A percentile compares a stretch with the other conserved stretches of the same genome.
Conservation (phyloP, 306 rosid species). For the Dicorynia guianensis region DNA sequence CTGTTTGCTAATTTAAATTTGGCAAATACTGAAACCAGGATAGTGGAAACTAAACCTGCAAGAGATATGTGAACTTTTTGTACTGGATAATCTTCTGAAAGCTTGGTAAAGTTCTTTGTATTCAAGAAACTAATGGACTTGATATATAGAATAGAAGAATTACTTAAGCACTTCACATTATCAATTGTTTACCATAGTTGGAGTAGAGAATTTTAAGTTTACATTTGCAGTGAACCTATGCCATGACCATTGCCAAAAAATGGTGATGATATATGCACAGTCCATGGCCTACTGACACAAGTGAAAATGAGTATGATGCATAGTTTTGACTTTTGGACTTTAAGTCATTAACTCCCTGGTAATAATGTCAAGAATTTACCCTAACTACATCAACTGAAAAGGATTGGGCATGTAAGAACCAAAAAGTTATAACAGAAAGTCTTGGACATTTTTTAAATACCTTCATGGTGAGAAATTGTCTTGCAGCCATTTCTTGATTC, state of each 20-base stretch:
- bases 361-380: slow-evolving; percentile 22
- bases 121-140: slow-evolving; percentile 4
- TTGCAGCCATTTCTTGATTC: slow-evolving; percentile 85
- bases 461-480: slow-evolving; percentile 81
- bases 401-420: slow-evolving; percentile 8
- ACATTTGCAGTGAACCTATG: slow-evolving; percentile 10
- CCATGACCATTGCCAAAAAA: neutral
- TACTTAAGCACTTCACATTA: slow-evolving; percentile 15
- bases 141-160: neutral
- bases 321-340: neutral
- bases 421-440: slow-evolving; percentile 2
- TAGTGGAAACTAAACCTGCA: neutral
- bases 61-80: slow-evolving; percentile 17
- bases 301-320: neutral
- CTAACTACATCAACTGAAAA: slow-evolving; percentile 17
- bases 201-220: neutral
- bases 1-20: slow-evolving; percentile 8
- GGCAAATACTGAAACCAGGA: slow-evolving; percentile 10
- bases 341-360: slow-evolving; percentile 8
- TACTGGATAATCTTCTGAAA: neutral
- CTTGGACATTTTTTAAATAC: slow-evolving; percentile 41
- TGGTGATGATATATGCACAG: slow-evolving; percentile 13
- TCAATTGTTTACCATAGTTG: neutral
- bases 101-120: slow-evolving; percentile 21
- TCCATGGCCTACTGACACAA: neutral